Base-by-base conservation (phyloP, 345 rosid genomes). In the Eucalyptus cladocalyx region DNA sequence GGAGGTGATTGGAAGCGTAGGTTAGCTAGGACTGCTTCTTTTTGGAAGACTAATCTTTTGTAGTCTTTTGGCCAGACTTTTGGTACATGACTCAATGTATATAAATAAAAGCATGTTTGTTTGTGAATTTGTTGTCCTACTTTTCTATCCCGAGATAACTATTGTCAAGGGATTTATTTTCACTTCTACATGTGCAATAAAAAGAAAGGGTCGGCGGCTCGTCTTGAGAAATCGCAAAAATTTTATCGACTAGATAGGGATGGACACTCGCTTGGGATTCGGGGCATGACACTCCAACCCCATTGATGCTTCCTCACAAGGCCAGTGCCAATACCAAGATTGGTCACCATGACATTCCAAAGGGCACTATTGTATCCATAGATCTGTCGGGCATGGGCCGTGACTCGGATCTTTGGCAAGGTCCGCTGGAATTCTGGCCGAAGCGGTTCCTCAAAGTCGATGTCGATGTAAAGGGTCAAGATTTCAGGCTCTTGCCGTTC, bases 261-360 rank as follows among this genome's bases (percentile, higher is more conserved):
- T 49, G 1, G 0, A 2, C 3, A 49, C 1, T 0, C 0, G 18
- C 3, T 49, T 0, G 51, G 18, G 18, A 49, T 49, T 49, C 3
- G 0, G 17, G 18, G 6, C 3, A 0, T 49, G 51, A 49, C 51
- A 5, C 80, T 17, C 80, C 43, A 69, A 69, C 14, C 24, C 43
- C 80, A 18, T 18, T 19, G 14, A 34, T 69, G 80, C 43, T 69
- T 69, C 43, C 42, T 69, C 80, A 34, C 14, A 18, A 9, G 80
- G 80, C 80, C 43, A 18, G 4, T 34, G 80, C 80, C 80, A 69
- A 69, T 18, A 69, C 42, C 80, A 17, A 88, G 80, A 69, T 32
- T 32, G 80, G 80, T 69, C 80, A 32, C 80, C 80, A 5, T 30
- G 76, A n/a, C 43, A 34, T 69, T 69, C 8, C 80, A 34, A 69